phyloP scores from a whole-genome alignment of 129 eudicot genomes.

The Tanacetum coccineum region DNA sequence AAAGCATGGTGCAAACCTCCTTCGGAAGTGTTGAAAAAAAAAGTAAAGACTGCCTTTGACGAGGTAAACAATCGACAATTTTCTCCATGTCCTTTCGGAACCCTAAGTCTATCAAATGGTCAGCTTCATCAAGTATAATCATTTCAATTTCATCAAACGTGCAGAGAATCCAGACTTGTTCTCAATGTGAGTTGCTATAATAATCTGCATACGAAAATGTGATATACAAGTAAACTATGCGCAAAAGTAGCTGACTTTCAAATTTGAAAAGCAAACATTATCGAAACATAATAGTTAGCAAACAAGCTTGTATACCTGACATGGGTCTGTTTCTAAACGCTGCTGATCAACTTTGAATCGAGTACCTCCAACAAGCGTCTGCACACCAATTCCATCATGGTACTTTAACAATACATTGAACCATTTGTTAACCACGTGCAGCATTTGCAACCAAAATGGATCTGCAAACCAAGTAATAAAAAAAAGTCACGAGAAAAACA shows the following conservation, averaged over 20 bases:
- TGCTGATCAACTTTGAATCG: conserved; percentile 83
- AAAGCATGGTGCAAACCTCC: too few species aligned
- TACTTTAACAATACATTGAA: conserved; percentile 63
- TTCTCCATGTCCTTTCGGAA: conserved; percentile 86
- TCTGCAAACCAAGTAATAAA: too few species aligned
- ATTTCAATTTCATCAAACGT: conserved; percentile 83
- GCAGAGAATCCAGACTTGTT: conserved; percentile 70
- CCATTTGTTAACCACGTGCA: too few species aligned
- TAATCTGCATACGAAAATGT: conserved; percentile 46
- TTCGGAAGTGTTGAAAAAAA: too few species aligned
- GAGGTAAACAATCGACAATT: too few species aligned
- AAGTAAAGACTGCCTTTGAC: too few species aligned
- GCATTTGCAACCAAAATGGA: too few species aligned
- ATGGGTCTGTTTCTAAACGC: conserved; percentile 73
- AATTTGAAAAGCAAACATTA: too few species aligned
- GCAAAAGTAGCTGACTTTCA: conserved; percentile 5
- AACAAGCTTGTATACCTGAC: conserved; percentile 48
- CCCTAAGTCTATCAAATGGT: conserved; percentile 80
- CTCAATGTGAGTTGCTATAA: conserved; percentile 92
- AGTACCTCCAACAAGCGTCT: conserved; percentile 83
- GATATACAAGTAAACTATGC: neutral
- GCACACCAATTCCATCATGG: conserved; percentile 86
- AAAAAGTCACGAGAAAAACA: too few species aligned
- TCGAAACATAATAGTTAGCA: neutral
- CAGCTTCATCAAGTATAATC: conserved; percentile 95